A percentile compares a stretch with the other conserved stretches of the same genome.
These are phyloP conservation scores for Xylariaceae sp. DNA, from an alignment of 2,329 filamentous ascomycete genomes.

Conservation along the genomic window DNA sequence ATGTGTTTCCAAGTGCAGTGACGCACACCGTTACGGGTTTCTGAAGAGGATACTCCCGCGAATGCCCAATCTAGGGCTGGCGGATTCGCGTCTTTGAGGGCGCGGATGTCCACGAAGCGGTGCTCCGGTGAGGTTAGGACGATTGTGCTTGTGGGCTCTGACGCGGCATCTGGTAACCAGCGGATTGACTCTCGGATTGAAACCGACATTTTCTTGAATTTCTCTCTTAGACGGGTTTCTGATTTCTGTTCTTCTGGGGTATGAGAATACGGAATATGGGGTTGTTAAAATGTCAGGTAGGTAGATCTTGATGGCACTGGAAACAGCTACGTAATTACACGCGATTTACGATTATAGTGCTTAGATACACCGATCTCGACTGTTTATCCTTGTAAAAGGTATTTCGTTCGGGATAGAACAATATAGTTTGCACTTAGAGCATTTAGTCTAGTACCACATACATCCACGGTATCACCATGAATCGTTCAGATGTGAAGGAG, in stretches of 20 bases:
- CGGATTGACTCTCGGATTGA: constrained; percentile 55
- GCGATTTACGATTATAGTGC: not conserved
- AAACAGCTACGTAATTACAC: not conserved
- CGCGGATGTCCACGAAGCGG: constrained; percentile 58
- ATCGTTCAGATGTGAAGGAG: too few relatives aligned
- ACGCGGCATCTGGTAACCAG: constrained; percentile 47
- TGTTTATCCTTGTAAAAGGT: too few relatives aligned
- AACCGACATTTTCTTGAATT: constrained; percentile 34
- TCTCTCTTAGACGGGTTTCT: too few relatives aligned
- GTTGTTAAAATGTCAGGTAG: not conserved
- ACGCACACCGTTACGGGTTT: constrained; percentile 26
- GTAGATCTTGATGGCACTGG: not conserved
- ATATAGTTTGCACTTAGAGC: too few relatives aligned
- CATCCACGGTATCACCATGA: too few relatives aligned
- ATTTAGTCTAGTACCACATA: too few relatives aligned
- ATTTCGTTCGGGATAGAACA: too few relatives aligned
- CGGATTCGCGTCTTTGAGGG: constrained; percentile 33
- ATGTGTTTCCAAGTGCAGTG: constrained; percentile 52
- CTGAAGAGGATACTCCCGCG: constrained; percentile 47
- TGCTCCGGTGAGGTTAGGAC: constrained; percentile 56
- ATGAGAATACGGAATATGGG: not conserved
- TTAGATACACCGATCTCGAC: too few relatives aligned
- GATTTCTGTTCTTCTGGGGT: not conserved
- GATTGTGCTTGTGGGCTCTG: constrained; percentile 58
- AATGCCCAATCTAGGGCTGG: constrained; percentile 59